These are phyloP conservation scores for Pleurotus citrinopileatus DNA, from an alignment of 768 basidiomycete species.

Conservation along the genomic window DNA sequence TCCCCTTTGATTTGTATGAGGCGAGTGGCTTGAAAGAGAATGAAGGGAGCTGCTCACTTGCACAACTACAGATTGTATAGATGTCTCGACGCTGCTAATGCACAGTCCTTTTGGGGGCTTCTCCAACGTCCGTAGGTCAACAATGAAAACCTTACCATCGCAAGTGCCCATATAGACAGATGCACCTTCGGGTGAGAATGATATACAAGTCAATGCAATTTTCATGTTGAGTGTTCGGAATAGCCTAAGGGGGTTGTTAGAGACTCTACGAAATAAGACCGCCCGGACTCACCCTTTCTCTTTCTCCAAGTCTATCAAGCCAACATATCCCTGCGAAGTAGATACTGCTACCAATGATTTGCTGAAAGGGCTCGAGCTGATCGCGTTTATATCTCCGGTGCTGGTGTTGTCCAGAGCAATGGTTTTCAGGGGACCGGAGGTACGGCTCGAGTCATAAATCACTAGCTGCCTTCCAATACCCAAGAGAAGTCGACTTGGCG, in stretches of 20 bases:
- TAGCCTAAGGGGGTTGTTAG: constrained; percentile 34
- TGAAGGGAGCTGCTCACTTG: constrained; percentile 40
- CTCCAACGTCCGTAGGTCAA: constrained; percentile 66
- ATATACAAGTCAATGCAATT: constrained; percentile 51
- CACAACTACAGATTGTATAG: constrained; percentile 52
- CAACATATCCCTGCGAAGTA: constrained; percentile 50
- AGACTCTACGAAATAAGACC: background rate
- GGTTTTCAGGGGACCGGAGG: constrained; percentile 52
- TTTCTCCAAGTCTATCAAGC: constrained; percentile 70
- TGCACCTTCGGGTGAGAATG: constrained; percentile 70
- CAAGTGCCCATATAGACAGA: constrained; percentile 65
- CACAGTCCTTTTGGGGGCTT: constrained; percentile 55
- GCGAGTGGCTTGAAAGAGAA: background rate
- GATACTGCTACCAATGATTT: constrained; percentile 65
- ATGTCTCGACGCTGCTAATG: constrained; percentile 44
- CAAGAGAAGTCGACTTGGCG: constrained; percentile 58
- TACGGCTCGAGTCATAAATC: constrained; percentile 61
- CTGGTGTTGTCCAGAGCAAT: constrained; percentile 34
- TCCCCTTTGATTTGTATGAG: background rate
- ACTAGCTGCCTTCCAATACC: constrained; percentile 48
- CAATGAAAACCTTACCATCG: constrained; percentile 57
- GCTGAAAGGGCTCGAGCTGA: constrained; percentile 73
- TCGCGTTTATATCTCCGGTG: constrained; percentile 47
- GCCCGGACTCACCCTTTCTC: constrained; percentile 55
- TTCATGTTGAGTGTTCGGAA: constrained; percentile 57